These are phyloP conservation scores for Sporothrix mexicana DNA, from an alignment of 2,329 filamentous ascomycete species.

Conservation along the genomic window DNA sequence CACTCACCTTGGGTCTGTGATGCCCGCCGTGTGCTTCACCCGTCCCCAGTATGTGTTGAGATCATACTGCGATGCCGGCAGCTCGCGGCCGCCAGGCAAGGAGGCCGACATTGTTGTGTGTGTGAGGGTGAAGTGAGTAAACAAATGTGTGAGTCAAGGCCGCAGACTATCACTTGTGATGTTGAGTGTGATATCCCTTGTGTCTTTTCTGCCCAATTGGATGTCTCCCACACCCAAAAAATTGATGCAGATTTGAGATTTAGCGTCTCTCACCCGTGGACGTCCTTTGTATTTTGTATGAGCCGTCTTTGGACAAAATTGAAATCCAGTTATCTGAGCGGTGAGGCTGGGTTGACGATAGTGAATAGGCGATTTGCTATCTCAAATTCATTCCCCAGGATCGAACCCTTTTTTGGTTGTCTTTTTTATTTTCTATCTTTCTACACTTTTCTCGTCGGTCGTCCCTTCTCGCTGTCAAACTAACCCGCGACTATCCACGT, in stretches of 20 bases:
- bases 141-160: background rate
- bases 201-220: conserved; percentile 5
- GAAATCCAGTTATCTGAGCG: conserved; percentile 23
- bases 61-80: conserved; percentile 91
- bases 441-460: background rate
- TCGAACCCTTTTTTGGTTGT: background rate
- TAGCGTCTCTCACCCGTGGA: background rate
- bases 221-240: too few species aligned
- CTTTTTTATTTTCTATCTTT: background rate
- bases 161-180: background rate
- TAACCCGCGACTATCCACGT: conserved; percentile 29
- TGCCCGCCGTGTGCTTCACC: conserved; percentile 84
- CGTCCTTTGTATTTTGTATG: background rate
- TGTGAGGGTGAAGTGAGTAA: background rate
- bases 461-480: background rate
- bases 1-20: conserved; percentile 93
- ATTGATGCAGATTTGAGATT: background rate
- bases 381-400: background rate
- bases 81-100: conserved; percentile 72
- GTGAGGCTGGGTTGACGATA: conserved; percentile 22
- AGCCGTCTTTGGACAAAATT: background rate
- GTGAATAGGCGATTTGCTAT: conserved; percentile 18
- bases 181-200: background rate
- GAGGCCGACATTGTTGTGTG: conserved; percentile 65
- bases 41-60: conserved; percentile 93